Conservation (phyloP, 1,284 basidiomycete species). For the Ustilago trichophora region DNA sequence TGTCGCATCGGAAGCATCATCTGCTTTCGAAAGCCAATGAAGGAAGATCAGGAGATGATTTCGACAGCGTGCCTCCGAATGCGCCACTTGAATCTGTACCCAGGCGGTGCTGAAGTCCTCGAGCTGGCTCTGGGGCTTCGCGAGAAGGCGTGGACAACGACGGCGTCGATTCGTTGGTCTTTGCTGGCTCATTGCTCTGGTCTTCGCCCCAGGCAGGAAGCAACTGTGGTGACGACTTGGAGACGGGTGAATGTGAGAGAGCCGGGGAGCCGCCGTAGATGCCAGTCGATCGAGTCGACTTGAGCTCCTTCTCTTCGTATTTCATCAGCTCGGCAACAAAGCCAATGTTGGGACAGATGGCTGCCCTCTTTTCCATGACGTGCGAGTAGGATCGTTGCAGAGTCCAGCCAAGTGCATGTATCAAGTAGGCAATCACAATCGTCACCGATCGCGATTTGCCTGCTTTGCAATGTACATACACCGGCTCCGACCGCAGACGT, state of each 20-base stretch:
- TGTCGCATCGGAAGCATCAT: background rate
- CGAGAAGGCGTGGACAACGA: background rate
- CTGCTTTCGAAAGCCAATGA: slow-evolving; percentile 6
- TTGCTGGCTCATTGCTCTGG: background rate
- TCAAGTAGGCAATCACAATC: slow-evolving; percentile 94
- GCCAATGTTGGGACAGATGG: slow-evolving; percentile 96
- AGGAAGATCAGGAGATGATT: slow-evolving; percentile 33
- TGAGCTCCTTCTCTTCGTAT: slow-evolving; percentile 76
- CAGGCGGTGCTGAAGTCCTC: background rate
- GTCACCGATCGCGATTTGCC: slow-evolving; percentile 97
- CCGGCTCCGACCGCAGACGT: slow-evolving; percentile 82
- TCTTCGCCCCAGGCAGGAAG: background rate
- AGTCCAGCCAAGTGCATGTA: slow-evolving; percentile 95
- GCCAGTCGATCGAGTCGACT: slow-evolving; percentile 27
- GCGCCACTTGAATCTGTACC: background rate
- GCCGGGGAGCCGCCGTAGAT: slow-evolving; percentile 21
- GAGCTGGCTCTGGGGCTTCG: background rate
- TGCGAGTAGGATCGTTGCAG: slow-evolving; percentile 87
- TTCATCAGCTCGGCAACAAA: slow-evolving; percentile 97
- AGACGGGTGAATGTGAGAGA: background rate
- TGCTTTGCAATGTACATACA: slow-evolving; percentile 95
- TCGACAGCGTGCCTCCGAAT: slow-evolving; percentile 3
- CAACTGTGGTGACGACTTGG: slow-evolving; percentile 9
- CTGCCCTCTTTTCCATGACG: slow-evolving; percentile 86
- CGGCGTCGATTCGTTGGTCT: background rate